Evolutionary conservation across 495 filamentous ascomycete genomes (phyloP), one percentile per base, ranked within the genome.

Genomic region (Aspergillus sparsus): DNA sequence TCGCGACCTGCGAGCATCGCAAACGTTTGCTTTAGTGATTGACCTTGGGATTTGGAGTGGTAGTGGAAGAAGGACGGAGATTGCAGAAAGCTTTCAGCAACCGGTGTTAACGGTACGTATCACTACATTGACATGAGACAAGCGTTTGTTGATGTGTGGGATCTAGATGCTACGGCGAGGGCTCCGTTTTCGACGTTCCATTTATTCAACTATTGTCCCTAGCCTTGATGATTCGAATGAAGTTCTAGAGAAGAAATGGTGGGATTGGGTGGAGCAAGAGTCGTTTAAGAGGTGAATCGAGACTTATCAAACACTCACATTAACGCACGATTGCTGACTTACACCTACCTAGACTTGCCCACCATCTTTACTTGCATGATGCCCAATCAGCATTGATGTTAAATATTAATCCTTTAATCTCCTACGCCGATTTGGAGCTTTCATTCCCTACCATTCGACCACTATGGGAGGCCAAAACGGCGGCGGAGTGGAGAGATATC

Each of bases 41-140:
- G 82, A 87, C 51, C 74, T 87, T 39, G 83, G 83, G 0, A 72
- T 89, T 8, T 89, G 87, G 87, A 87, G 84, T 53, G 87, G 85
- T 2, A 85, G 85, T 57, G 79, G 83, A 47, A 70, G 87, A n/a
- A 85, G 85, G 62, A 88, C 87, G 63, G 87, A 89, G 66, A 83
- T 89, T 39, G 82, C 85, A 3, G 85, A 88, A 58, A 85, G 84
- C 61, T 83, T 82, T 62, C 68, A 76, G 32, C 76, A 81, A 39
- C 75, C 79, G 13, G 60, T 84, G 1, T 61, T 82, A 2, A 84
- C 82, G 6, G 62, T 65, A 72, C 76, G 68, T 56, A n/a, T 18
- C 9, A n/a, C 9, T 47, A 10, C n/a, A 16, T 13, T 12, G 15
- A 18, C 10, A 42, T 16, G 8, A 39, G 6, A 15, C 1, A 11